Percentiles rank a stretch among this genome's conserved stretches.
These are phyloP conservation scores for Monosporascus sp. DNA, from an alignment of 2,329 filamentous ascomycete genomes.

Conservation along the genomic window DNA sequence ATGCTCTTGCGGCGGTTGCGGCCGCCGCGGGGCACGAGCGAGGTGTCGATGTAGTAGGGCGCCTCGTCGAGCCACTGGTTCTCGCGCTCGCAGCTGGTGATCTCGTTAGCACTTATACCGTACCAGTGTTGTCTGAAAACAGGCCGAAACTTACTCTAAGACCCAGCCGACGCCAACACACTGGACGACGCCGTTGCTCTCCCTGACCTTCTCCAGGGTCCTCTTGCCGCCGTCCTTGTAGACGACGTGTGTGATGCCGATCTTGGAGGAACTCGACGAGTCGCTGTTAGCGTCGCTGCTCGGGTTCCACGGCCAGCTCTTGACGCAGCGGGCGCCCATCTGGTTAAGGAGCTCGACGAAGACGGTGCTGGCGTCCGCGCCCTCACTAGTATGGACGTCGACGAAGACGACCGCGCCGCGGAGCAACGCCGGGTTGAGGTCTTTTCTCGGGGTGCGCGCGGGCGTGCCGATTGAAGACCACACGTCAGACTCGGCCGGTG, in stretches of 20 bases:
- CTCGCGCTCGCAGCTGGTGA: conserved; percentile 63
- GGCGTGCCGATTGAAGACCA: conserved; percentile 54
- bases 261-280: conserved; percentile 39
- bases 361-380: conserved; percentile 72
- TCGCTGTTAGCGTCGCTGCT: conserved; percentile 30
- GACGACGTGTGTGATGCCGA: conserved; percentile 82
- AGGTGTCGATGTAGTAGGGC: conserved; percentile 64
- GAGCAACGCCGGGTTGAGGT: conserved; percentile 51
- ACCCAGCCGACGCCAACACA: conserved; percentile 89
- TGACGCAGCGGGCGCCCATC: conserved; percentile 77
- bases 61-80: conserved; percentile 72
- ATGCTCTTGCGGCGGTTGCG: conserved; percentile 73
- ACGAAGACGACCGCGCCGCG: conserved; percentile 74
- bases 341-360: conserved; percentile 74
- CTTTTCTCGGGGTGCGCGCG: conserved; percentile 49
- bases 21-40: conserved; percentile 62
- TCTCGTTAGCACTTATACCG: conserved; percentile 20
- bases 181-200: conserved; percentile 67
- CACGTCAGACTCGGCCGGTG: conserved; percentile 43
- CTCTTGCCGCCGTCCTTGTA: conserved; percentile 81
- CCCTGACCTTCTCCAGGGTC: conserved; percentile 75
- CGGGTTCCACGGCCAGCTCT: conserved; percentile 70
- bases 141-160: conserved; percentile 62
- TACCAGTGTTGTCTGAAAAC: background rate
- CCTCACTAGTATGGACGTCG: conserved; percentile 78